Percentiles rank a stretch among this genome's conserved stretches.
Evolutionary conservation across 768 basidiomycete genomes (phyloP).

Genomic region (Cytidiella melzeri): DNA sequence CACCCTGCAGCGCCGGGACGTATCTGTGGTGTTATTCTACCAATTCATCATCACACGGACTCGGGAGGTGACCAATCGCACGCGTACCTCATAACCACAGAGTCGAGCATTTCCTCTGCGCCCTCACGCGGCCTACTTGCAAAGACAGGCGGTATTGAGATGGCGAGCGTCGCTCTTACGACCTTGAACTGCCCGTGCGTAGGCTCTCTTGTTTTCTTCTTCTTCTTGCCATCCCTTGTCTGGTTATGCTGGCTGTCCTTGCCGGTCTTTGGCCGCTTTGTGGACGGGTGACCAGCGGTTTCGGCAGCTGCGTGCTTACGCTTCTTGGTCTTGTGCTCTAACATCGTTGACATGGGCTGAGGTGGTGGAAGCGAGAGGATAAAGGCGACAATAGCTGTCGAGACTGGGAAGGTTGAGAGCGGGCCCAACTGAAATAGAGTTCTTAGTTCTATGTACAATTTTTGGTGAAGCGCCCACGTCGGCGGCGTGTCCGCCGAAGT

Average conservation of each 20-base stretch:
- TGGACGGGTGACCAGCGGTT: slow-evolving; percentile 19
- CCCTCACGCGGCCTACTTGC: slow-evolving; percentile 66
- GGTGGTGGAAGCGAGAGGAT: background rate
- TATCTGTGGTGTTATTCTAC: slow-evolving; percentile 51
- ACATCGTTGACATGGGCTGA: slow-evolving; percentile 16
- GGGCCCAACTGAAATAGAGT: background rate
- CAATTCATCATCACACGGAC: background rate
- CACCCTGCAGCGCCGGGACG: slow-evolving; percentile 79
- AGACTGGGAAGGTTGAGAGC: no score
- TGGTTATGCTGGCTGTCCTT: slow-evolving; percentile 25
- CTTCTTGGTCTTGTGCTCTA: slow-evolving; percentile 35
- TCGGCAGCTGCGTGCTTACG: slow-evolving; percentile 37
- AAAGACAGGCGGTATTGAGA: slow-evolving; percentile 81
- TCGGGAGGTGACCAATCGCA: background rate
- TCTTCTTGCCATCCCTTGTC: slow-evolving; percentile 12
- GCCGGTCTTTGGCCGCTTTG: slow-evolving; percentile 30
- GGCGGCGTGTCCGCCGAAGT: background rate
- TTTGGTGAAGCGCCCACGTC: background rate
- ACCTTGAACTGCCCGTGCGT: slow-evolving; percentile 48
- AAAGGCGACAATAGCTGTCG: no score
- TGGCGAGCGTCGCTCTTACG: slow-evolving; percentile 56
- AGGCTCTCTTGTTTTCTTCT: slow-evolving; percentile 21
- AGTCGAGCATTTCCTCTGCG: slow-evolving; percentile 86
- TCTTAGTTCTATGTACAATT: background rate
- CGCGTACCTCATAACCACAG: slow-evolving; percentile 88